Evolutionary conservation across 169 alveolate species (phyloP), one percentile per base, ranked within the genome.

Genomic region (Eimeria tenella): DNA sequence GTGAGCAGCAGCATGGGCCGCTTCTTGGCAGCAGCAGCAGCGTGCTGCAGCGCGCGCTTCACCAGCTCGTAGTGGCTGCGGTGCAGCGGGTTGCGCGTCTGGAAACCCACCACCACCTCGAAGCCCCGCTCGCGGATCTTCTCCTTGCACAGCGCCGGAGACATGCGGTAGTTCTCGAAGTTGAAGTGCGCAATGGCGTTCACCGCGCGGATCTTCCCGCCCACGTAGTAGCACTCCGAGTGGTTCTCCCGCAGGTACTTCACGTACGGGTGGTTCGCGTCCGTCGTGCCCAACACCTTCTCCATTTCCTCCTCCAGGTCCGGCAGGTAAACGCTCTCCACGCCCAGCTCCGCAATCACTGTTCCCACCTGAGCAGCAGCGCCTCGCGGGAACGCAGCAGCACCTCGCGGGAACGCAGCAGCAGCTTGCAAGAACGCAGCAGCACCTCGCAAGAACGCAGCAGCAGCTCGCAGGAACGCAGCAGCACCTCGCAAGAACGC

Each of bases 61-160:
- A 94, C 91, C 49, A 95, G 90, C 81, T 95, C 97, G 70, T 86
- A 93, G 53, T 95, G 97, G 10, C 97, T 87, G n/a, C 77, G 60
- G 71, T 95, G 97, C 88, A 95, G 93, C 9, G 97, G 97, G 63
- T 95, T 95, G 4, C 97, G 75, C 10, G 97, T 95, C 58, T 95
- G 96, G 75, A 95, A 95, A n/a, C 96, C 97, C 9, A 95, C 95
- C 1, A 94, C 96, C n/a, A 56, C 88, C 6, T 94, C 95, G 94
- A 96, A 95, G 25, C 63, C 53, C 17, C 77, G 58, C 10, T 60
- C 55, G 42, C 31, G 50, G 3, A 88, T 62, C 25, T n/a, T 15
- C 19, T 73, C 25, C 53, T 74, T 75, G 74, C 88, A 50, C 21
- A 82, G 83, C 10, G 86, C 87, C 1, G 97, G 95, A 9, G 95